phyloP scores from a whole-genome alignment of 805 yeast genomes.

The Candida sonorensis region DNA sequence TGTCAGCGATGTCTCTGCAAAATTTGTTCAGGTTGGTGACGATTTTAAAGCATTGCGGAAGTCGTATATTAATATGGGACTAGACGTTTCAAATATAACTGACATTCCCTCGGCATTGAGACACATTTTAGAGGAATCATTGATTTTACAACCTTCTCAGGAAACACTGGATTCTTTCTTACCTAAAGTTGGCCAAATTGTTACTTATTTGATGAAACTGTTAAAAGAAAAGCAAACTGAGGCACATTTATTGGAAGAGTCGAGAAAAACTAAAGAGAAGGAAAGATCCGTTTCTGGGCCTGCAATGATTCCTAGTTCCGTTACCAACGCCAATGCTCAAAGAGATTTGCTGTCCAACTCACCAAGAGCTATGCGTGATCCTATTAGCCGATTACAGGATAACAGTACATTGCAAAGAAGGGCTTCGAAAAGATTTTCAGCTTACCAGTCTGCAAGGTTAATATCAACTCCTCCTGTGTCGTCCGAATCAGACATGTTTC shows the following conservation, averaged over 20 bases:
- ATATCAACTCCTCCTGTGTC: no score
- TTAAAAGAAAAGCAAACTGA: conserved; percentile 72
- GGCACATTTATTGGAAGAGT: conserved; percentile 12
- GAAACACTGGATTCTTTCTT: conserved; percentile 71
- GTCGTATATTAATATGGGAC: conserved; percentile 71
- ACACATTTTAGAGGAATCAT: conserved; percentile 74
- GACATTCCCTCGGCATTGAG: conserved; percentile 85
- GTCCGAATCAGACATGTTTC: no score
- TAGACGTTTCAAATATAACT: conserved; percentile 76
- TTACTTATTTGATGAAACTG: conserved; percentile 71
- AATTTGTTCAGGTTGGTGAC: conserved; percentile 87
- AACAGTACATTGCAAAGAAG: conserved; percentile 82
- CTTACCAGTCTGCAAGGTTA: conserved; percentile 54
- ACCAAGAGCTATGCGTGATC: conserved; percentile 39
- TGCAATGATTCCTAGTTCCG: conserved; percentile 7
- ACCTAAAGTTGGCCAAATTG: conserved; percentile 81
- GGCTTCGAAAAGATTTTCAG: conserved; percentile 90
- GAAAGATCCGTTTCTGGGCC: conserved; percentile 24
- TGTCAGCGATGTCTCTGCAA: conserved; percentile 81
- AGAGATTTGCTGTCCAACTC: no score
- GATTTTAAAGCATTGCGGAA: conserved; percentile 84
- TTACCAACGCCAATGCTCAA: not conserved
- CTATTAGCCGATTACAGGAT: conserved; percentile 71
- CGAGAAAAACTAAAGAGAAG: conserved; percentile 8
- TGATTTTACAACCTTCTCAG: conserved; percentile 80